These are phyloP conservation scores for Leucogyrophana mollusca DNA, from an alignment of 768 basidiomycete genomes.

Conservation along the genomic window DNA sequence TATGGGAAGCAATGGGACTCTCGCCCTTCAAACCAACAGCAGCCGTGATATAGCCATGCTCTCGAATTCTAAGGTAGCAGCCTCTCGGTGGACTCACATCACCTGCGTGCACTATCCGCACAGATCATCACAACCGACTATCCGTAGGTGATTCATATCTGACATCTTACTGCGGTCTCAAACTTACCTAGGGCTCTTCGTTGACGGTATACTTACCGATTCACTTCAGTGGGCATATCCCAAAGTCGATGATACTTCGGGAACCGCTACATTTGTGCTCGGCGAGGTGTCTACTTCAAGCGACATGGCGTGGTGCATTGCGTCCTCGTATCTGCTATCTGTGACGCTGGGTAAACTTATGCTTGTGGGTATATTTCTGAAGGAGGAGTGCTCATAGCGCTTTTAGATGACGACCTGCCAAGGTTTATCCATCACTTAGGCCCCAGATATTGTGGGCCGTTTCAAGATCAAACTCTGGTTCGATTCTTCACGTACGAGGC, in stretches of 20 bases:
- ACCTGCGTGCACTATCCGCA: conserved; percentile 65
- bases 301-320: conserved; percentile 63
- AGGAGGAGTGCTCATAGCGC: no score
- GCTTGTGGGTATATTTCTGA: background rate
- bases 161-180: conserved; percentile 4
- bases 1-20: conserved; percentile 53
- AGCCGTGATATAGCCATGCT: conserved; percentile 42
- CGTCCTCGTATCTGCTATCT: conserved; percentile 62
- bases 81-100: conserved; percentile 72
- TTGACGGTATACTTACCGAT: conserved; percentile 71
- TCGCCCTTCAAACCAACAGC: conserved; percentile 46
- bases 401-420: conserved; percentile 64
- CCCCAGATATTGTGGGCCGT: conserved; percentile 72
- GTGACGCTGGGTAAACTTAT: conserved; percentile 49
- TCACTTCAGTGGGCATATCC: conserved; percentile 66
- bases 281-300: conserved; percentile 49
- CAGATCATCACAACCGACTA: conserved; percentile 49
- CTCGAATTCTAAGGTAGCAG: conserved; percentile 45
- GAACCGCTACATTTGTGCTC: conserved; percentile 45
- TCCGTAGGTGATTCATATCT: conserved; percentile 46
- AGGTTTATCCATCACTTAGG: conserved; percentile 80
- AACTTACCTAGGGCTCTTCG: conserved; percentile 54
- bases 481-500: conserved; percentile 86
- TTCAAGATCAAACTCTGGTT: conserved; percentile 68
- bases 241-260: conserved; percentile 36